These are phyloP conservation scores for Albatrellus ellisii DNA, from an alignment of 768 basidiomycete species.

Conservation along the genomic window DNA sequence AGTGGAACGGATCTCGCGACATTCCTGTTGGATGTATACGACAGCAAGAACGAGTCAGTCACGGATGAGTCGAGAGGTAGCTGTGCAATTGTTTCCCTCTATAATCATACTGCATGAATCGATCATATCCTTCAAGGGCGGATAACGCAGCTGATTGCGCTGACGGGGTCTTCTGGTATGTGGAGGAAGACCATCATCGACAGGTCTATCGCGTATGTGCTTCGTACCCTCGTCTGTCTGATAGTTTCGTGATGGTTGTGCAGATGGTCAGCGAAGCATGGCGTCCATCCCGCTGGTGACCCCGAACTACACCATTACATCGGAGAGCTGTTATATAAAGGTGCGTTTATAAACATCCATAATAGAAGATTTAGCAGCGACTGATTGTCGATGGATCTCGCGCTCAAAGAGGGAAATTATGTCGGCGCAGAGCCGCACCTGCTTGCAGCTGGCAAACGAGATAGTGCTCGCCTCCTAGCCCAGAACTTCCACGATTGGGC, in stretches of 20 bases:
- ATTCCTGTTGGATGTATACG: conserved; percentile 78
- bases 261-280: conserved; percentile 80
- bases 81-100: conserved; percentile 14
- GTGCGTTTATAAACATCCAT: conserved; percentile 23
- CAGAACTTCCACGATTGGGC: conserved; percentile 81
- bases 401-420: conserved; percentile 52
- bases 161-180: conserved; percentile 62
- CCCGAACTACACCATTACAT: conserved; percentile 80
- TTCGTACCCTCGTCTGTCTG: conserved; percentile 1
- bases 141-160: conserved; percentile 82
- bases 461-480: conserved; percentile 77
- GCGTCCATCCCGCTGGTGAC: conserved; percentile 79
- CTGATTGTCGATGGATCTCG: background rate
- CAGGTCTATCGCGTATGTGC: conserved; percentile 66
- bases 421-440: conserved; percentile 72
- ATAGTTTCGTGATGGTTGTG: conserved; percentile 1
- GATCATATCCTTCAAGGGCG: conserved; percentile 48
- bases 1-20: conserved; percentile 79
- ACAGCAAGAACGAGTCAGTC: conserved; percentile 55
- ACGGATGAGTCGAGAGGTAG: conserved; percentile 73
- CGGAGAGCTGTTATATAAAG: conserved; percentile 81
- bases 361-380: background rate
- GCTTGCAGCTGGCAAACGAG: conserved; percentile 75
- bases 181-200: conserved; percentile 92
- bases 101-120: background rate